Base-by-base conservation (phyloP, 345 rosid genomes). In the Durio zibethinus region DNA sequence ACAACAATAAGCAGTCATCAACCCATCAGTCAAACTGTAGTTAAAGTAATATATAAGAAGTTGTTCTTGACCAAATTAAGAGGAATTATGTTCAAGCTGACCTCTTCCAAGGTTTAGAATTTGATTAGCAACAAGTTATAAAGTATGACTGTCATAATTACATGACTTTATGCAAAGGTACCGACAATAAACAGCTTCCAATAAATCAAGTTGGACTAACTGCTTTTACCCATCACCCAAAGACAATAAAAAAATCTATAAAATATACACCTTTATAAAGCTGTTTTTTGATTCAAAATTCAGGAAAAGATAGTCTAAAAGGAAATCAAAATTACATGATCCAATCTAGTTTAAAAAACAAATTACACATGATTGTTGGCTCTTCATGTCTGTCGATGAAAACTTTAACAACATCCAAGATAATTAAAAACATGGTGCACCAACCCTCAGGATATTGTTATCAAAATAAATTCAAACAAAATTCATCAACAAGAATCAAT, bases 111-210 rank as follows among this genome's bases (percentile, higher is more conserved):
- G 38, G 75, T 31, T 38, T 11, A 42, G 14, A 74, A 25, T 18
- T 29, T 45, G 29, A 29, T 60, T 18, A 60, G 21, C 54, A 60
- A 61, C 42, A 29, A 45, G 57, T 45, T 45, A 43, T 23, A 57
- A 72, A 72, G 75, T 53, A 72, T 53, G 48, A 38, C 31, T 72
- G 62, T 5, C 47, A 72, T 72, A 72, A 72, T 72, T 72, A 72
- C 61, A 72, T 52, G 29, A n/a, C 75, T 31, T 52, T 72, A 9
- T 20, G 62, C 75, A 52, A 50, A 20, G 75, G 25, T 31, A 18
- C 25, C 15, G 10, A 31, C 47, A n/a, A 33, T 52, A n/a, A 72
- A 50, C 45, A 48, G 42, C 27, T 50, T 71, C 47, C 35, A 72
- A 4, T 21, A 52, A 72, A 72, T 20, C 23, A 50, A 31, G 40